Percentiles rank a stretch among this genome's conserved stretches.
These are phyloP conservation scores for Moringa oleifera DNA, from an alignment of 345 rosid genomes.

Conservation along the genomic window DNA sequence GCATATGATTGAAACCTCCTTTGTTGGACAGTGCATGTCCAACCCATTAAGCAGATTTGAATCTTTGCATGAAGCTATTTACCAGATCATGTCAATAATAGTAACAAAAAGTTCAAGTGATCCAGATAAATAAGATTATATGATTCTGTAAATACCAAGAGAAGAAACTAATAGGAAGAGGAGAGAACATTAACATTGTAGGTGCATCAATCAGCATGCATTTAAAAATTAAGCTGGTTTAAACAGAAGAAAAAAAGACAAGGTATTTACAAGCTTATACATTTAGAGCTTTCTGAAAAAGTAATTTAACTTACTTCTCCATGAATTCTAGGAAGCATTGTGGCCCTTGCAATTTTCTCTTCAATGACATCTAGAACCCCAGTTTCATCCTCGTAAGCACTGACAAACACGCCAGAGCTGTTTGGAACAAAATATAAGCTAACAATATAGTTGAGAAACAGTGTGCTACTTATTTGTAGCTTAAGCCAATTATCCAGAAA, in stretches of 20 bases:
- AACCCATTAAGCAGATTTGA: neutral
- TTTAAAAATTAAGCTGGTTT: neutral
- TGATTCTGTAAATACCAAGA: neutral
- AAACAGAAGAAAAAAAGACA: too few relatives aligned
- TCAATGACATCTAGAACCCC: constrained; percentile 50
- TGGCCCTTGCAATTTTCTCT: constrained; percentile 58
- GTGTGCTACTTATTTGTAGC: neutral
- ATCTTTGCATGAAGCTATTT: neutral
- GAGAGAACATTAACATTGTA: neutral
- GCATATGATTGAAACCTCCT: neutral
- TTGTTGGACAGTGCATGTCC: neutral
- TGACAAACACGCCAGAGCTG: constrained; percentile 57
- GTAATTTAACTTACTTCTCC: constrained; percentile 43
- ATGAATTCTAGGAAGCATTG: constrained; percentile 44
- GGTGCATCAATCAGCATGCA: neutral
- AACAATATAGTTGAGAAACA: neutral
- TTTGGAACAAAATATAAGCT: constrained; percentile 14
- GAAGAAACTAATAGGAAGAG: neutral
- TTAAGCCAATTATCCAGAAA: neutral
- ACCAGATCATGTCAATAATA: neutral
- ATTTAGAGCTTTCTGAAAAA: neutral
- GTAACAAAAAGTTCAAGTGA: neutral
- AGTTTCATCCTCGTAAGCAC: constrained; percentile 39
- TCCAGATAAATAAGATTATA: too few relatives aligned
- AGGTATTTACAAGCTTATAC: too few relatives aligned